phyloP scores from a whole-genome alignment of 805 yeast species.

The Ogataea ganodermae region DNA sequence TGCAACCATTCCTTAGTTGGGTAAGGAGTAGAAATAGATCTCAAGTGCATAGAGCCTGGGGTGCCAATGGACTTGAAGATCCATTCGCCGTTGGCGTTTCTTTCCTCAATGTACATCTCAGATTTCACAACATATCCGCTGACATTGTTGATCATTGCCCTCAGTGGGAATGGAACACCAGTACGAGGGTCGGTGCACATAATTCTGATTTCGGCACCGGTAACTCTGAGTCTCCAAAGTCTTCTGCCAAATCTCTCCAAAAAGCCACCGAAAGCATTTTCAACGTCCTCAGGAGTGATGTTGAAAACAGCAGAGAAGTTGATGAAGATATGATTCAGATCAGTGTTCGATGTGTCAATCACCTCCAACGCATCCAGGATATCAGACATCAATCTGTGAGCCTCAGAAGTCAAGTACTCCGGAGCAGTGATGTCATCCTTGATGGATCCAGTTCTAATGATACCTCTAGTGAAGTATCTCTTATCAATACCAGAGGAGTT shows the following conservation, averaged over 20 bases:
- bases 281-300: conserved; percentile 92
- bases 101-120: conserved; percentile 92
- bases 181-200: conserved; percentile 88
- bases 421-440: conserved; percentile 91
- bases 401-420: conserved; percentile 94
- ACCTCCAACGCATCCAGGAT: conserved; percentile 93
- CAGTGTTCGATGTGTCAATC: conserved; percentile 92
- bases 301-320: conserved; percentile 96
- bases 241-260: conserved; percentile 96
- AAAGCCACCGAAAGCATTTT: conserved; percentile 96
- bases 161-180: conserved; percentile 90
- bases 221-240: conserved; percentile 93
- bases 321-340: conserved; percentile 94
- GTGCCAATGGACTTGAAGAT: conserved; percentile 92
- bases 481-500: conserved; percentile 85
- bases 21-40: conserved; percentile 94
- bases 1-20: conserved; percentile 98
- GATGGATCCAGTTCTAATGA: conserved; percentile 92
- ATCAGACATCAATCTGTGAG: conserved; percentile 93
- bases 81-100: conserved; percentile 93
- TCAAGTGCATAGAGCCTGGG: conserved; percentile 96
- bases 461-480: conserved; percentile 96
- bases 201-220: conserved; percentile 96
- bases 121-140: conserved; percentile 97
- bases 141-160: conserved; percentile 95